Base-by-base conservation (phyloP, 352 stramenopile genomes). In the Globisporangium canariense region DNA sequence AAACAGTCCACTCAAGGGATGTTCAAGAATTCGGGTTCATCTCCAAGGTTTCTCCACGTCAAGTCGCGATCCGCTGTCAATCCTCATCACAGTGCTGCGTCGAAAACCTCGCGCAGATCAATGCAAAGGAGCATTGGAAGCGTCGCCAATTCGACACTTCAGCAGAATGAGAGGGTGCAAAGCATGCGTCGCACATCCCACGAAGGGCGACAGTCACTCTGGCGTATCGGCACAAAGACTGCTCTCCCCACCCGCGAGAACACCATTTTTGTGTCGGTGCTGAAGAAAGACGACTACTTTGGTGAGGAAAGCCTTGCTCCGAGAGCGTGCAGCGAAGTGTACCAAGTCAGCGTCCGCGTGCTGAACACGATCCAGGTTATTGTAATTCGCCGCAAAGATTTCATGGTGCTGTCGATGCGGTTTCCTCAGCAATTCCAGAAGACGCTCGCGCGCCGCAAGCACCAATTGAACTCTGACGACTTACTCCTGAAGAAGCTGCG, bases 201-300 rank as follows among this genome's bases (percentile, higher is more conserved):
- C 0, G 38, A 41, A n/a, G 55, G 30, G 14, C 28, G 49, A 3
- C 57, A 47, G 13, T 57, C 50, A 11, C 49, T 69, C 10, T 65
- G 40, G 58, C 49, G 64, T 40, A 53, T 61, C 20, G 51, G 49
- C 16, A 36, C 49, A 7, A 52, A 57, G 13, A 9, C n/a, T 3
- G 45, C 34, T 13, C n/a, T 45, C 10, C 14, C 28, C n/a, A 47
- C 22, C 6, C 32, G 11, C 0, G 60, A 63, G 5, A 41, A 55
- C 13, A 60, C 66, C 14, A 75, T 83, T 30, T 75, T 82, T 1
- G 78, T 91, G 16, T 78, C 75, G 0, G 66, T 91, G 8, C 66
- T 91, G 6, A 80, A 85, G 47, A 68, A 74, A 28, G 67, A 75
- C 50, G 79, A 89, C 40, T 86, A 71, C 58, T 91, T 91, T 30